Conservation (phyloP, 164 flowering plant genomes). For the Kalanchoe fedtschenkoi region DNA sequence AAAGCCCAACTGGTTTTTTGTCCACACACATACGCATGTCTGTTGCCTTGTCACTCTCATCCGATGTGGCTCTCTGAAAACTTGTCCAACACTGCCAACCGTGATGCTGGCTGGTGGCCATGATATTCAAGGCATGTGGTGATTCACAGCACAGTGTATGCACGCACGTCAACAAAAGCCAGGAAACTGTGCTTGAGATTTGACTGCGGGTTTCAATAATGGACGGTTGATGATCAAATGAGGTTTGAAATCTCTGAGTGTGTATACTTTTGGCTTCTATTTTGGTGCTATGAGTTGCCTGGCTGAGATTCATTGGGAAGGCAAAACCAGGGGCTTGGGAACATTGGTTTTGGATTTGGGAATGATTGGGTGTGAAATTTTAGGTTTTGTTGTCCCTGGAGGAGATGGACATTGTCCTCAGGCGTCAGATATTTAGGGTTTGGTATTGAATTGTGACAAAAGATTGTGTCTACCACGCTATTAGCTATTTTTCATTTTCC, state of each 20-base stretch:
- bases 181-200: not conserved
- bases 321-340: conserved; percentile 1
- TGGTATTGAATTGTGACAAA: not conserved
- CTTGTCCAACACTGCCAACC: conserved; percentile 2
- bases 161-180: not conserved
- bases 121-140: not conserved
- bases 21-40: not conserved
- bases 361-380: not conserved
- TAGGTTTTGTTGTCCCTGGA: not conserved
- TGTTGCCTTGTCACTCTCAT: not conserved
- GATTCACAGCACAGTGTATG: not conserved
- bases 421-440: not conserved
- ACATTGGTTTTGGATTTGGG: not conserved
- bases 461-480: not conserved
- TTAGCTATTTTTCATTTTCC: not conserved
- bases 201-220: not conserved
- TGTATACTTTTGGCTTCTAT: no score
- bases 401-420: not conserved
- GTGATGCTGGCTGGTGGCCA: not conserved
- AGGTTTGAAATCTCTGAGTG: no score
- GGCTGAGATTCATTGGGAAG: not conserved
- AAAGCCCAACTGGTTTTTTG: not conserved
- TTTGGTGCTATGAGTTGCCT: not conserved
- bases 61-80: not conserved
- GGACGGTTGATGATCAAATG: not conserved